These are phyloP conservation scores for Aspergillus candidus DNA, from an alignment of 2,329 filamentous ascomycete species.

Conservation along the genomic window DNA sequence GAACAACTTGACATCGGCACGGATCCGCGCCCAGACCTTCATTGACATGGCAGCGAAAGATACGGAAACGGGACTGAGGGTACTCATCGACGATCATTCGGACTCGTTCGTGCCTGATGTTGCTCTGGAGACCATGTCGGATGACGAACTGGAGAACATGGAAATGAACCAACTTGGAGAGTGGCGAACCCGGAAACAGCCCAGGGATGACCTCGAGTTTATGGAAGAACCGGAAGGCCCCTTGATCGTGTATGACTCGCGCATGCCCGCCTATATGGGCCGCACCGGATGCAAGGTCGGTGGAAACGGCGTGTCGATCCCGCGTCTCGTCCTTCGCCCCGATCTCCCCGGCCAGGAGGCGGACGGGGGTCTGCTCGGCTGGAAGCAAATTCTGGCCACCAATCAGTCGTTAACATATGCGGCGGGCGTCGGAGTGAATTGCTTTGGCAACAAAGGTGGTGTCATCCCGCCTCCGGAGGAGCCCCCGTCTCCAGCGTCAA, in stretches of 20 bases:
- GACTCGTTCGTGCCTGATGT: constrained; percentile 33
- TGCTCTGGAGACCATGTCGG: constrained; percentile 22
- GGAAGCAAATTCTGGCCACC: constrained; percentile 39
- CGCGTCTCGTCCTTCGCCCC: constrained; percentile 37
- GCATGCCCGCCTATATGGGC: constrained; percentile 40
- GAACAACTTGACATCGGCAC: constrained; percentile 40
- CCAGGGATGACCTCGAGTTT: constrained; percentile 11
- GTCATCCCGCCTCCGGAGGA: constrained; percentile 23
- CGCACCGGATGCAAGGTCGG: constrained; percentile 24
- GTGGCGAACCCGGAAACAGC: constrained; percentile 21
- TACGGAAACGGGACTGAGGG: constrained; percentile 34
- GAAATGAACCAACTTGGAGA: constrained; percentile 31
- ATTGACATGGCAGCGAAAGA: constrained; percentile 40
- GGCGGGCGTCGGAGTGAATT: constrained; percentile 28
- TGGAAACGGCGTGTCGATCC: constrained; percentile 26
- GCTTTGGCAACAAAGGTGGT: constrained; percentile 23
- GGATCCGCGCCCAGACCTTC: constrained; percentile 41
- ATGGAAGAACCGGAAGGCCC: constrained; percentile 23
- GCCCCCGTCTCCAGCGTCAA: constrained; percentile 27
- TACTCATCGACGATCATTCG: constrained; percentile 39
- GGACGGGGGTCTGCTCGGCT: constrained; percentile 40
- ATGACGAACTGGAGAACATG: constrained; percentile 25
- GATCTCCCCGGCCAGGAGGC: constrained; percentile 38
- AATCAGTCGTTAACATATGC: constrained; percentile 36
- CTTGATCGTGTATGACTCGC: constrained; percentile 35